Conservation (phyloP, 257 asterid species). For the Anisodus acutangulus region DNA sequence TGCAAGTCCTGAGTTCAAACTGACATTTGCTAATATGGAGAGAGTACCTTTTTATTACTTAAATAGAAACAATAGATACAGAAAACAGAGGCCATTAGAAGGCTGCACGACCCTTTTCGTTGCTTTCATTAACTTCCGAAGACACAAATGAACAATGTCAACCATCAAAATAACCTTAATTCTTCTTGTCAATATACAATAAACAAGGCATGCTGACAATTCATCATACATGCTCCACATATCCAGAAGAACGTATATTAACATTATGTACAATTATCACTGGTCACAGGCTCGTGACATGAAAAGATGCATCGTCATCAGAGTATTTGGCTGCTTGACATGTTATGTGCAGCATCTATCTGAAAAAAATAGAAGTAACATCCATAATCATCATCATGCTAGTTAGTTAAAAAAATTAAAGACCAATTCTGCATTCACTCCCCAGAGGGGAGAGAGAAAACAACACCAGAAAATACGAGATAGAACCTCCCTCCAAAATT, state of each 20-base stretch:
- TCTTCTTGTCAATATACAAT: slow-evolving; percentile 19
- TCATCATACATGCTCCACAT: slow-evolving; percentile 14
- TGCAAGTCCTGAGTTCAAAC: not conserved
- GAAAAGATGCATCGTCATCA: not conserved
- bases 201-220: slow-evolving; percentile 3
- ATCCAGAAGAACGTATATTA: not conserved
- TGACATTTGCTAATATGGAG: not conserved
- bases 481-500: not conserved
- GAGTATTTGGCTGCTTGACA: not conserved
- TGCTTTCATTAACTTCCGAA: not conserved
- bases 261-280: slow-evolving; percentile 6
- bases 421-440: not conserved
- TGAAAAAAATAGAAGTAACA: not conserved
- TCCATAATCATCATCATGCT: not conserved
- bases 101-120: not conserved
- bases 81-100: not conserved
- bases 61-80: not conserved
- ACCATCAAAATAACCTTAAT: not conserved
- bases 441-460: not conserved
- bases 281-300: not conserved
- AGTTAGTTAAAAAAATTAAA: not conserved
- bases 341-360: slow-evolving; percentile 14
- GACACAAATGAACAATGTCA: not conserved
- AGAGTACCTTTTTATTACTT: not conserved
- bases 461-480: not conserved